Evolutionary conservation across 805 yeast species (phyloP).

Genomic region (Kazachstania psychrophila): DNA sequence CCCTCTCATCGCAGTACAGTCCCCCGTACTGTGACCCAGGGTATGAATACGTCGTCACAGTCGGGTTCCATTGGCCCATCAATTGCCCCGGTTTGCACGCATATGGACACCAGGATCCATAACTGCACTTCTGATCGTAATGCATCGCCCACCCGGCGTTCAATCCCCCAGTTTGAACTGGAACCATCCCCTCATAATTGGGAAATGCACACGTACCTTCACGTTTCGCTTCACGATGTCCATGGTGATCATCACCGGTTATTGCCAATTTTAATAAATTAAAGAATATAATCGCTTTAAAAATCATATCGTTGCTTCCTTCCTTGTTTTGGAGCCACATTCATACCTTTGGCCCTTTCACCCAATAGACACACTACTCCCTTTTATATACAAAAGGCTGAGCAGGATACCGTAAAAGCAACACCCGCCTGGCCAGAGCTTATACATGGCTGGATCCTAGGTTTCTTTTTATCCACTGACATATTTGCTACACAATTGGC

Average conservation of each 20-base stretch:
- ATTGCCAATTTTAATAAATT: not conserved
- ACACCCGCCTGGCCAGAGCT: too few relatives aligned
- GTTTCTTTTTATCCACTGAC: too few relatives aligned
- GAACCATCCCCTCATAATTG: constrained; percentile 52
- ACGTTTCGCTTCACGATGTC: not conserved
- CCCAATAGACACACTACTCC: too few relatives aligned
- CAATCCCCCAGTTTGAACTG: constrained; percentile 46
- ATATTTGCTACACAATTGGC: too few relatives aligned
- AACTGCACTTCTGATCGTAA: constrained; percentile 59
- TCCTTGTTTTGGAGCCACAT: not conserved
- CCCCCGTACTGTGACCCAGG: constrained; percentile 83
- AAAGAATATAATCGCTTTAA: too few relatives aligned
- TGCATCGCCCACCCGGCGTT: constrained; percentile 87
- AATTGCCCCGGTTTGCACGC: constrained; percentile 86
- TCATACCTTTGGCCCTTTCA: not conserved
- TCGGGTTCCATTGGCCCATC: constrained; percentile 83
- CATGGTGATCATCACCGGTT: not conserved
- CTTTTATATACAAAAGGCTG: too few relatives aligned
- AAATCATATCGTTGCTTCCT: not conserved
- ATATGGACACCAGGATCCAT: constrained; percentile 82
- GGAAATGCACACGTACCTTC: constrained; percentile 53
- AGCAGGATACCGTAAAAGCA: too few relatives aligned
- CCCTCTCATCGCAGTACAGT: constrained; percentile 62
- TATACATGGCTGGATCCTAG: too few relatives aligned
- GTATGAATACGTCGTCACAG: constrained; percentile 60